Evolutionary conservation across 345 rosid species (phyloP).

Genomic region (Murraya paniculata): DNA sequence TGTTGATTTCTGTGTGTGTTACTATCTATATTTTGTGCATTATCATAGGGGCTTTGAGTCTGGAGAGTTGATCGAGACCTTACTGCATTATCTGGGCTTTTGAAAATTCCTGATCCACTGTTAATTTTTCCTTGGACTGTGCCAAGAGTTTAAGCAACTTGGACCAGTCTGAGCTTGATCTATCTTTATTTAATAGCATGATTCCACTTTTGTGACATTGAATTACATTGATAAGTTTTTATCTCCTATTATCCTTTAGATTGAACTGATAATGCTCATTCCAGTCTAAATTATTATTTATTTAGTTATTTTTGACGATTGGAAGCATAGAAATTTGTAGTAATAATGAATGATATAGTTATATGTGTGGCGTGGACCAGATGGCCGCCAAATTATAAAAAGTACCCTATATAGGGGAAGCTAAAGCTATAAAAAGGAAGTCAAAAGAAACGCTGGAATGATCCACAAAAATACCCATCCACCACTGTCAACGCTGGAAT

Average conservation of each 20-base stretch:
- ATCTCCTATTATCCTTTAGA: neutral
- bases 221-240: neutral
- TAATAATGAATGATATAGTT: neutral
- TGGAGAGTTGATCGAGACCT: conserved; percentile 10
- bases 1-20: neutral
- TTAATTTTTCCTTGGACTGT: neutral
- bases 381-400: neutral
- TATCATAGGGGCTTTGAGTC: neutral
- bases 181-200: neutral
- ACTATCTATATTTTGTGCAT: neutral
- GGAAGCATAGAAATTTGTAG: neutral
- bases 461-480: neutral
- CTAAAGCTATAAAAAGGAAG: neutral
- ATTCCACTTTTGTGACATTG: neutral
- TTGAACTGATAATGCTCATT: neutral
- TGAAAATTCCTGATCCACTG: neutral
- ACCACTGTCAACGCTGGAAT: neutral
- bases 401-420: neutral
- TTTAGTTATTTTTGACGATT: neutral
- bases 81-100: neutral
- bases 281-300: neutral
- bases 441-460: neutral
- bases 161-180: conserved; percentile 6
- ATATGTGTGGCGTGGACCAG: neutral
- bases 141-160: neutral